These are phyloP conservation scores for Botrytis cinerea DNA, from an alignment of 2,329 filamentous ascomycete species.

Conservation along the genomic window DNA sequence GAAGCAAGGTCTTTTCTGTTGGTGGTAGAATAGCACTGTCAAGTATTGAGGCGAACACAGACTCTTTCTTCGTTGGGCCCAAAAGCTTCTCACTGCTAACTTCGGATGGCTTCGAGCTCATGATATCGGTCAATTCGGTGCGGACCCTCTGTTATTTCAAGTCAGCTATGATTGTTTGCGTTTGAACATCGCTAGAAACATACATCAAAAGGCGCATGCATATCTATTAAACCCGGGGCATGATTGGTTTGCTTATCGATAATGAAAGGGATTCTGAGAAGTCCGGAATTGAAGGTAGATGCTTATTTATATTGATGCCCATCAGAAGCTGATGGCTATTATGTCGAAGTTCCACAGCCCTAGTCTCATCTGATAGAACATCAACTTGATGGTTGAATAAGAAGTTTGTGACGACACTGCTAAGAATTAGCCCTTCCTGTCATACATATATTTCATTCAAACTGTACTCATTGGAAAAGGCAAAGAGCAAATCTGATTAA, in stretches of 20 bases:
- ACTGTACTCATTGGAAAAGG: not conserved
- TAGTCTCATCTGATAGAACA: slow-evolving; percentile 23
- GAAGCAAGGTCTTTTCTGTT: not conserved
- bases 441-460: not conserved
- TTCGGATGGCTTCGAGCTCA: slow-evolving; percentile 16
- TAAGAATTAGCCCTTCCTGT: not conserved
- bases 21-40: not conserved
- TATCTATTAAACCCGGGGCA: slow-evolving; percentile 29
- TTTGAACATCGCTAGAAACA: not conserved
- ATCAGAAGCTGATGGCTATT: slow-evolving; percentile 25
- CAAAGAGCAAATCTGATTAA: not conserved
- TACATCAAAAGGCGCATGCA: slow-evolving; percentile 27
- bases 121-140: slow-evolving; percentile 12
- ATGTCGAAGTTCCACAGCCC: slow-evolving; percentile 20
- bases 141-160: slow-evolving; percentile 19
- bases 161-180: too few relatives aligned
- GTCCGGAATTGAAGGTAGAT: slow-evolving; percentile 23
- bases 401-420: slow-evolving; percentile 24
- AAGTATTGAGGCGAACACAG: slow-evolving; percentile 36
- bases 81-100: not conserved
- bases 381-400: slow-evolving; percentile 25
- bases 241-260: slow-evolving; percentile 27
- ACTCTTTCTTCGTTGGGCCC: slow-evolving; percentile 28
- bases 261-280: slow-evolving; percentile 27
- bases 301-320: slow-evolving; percentile 26